Evolutionary conservation across 2,329 filamentous ascomycete species (phyloP).

Genomic region (Chlorencoelia australis): DNA sequence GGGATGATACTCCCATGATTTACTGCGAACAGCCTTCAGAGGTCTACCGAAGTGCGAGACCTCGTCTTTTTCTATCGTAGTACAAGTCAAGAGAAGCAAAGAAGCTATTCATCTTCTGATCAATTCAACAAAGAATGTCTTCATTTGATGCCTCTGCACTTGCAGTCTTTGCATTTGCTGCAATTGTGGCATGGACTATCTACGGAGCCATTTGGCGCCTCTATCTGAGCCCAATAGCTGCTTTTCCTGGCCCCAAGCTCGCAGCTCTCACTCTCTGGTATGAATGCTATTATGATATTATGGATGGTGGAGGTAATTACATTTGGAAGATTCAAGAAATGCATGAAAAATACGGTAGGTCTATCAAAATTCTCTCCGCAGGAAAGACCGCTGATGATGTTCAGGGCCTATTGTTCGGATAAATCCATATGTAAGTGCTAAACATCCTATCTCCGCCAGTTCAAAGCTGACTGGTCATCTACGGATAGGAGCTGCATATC

Average conservation of each 20-base stretch:
- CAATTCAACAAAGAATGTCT: no score
- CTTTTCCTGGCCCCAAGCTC: conserved; percentile 26
- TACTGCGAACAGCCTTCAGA: no score
- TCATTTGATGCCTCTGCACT: no score
- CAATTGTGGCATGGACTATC: background rate
- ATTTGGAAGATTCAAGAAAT: conserved; percentile 33
- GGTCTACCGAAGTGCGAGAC: no score
- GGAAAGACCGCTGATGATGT: background rate
- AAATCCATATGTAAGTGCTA: no score
- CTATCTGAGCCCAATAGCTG: conserved; percentile 26
- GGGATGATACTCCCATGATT: no score
- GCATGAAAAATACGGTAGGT: conserved; percentile 31
- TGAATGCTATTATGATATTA: conserved; percentile 33
- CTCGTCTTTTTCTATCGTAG: no score
- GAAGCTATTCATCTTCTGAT: no score
- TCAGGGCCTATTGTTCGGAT: conserved; percentile 27
- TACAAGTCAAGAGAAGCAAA: no score
- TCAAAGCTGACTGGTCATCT: no score
- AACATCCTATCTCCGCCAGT: no score
- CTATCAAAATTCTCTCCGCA: background rate
- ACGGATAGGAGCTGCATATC: conserved; percentile 33
- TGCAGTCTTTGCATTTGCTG: no score
- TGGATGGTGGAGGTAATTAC: conserved; percentile 34
- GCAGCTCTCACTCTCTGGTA: conserved; percentile 25
- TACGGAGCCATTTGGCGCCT: conserved; percentile 19